Base-by-base conservation (phyloP, 1,284 basidiomycete genomes). In the Ganoderma leucocontextum region DNA sequence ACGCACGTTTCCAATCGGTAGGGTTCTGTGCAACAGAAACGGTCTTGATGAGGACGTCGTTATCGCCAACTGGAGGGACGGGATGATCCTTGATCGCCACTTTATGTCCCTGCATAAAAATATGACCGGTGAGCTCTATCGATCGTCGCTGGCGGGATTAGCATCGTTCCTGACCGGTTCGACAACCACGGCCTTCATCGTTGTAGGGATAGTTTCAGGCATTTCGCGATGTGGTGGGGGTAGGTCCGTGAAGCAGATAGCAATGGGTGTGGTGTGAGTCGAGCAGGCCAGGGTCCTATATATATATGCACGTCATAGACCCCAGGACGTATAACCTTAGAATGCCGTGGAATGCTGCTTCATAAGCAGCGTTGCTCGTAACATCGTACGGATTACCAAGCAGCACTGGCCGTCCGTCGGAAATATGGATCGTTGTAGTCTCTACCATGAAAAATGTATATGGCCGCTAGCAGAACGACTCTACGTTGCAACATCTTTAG, bases 1-100 rank as follows among this genome's bases (percentile, higher is more conserved):
- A 68, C 76, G 36, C 47, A 78, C 76, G 72, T 42, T 77, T 74
- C 72, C 74, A 78, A 60, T 78, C 77, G 17, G 77, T 77, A 4
- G 77, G 77, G 62, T 78, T 78, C 69, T 75, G 76, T 13, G 77
- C 75, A 41, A 76, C 49, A 0, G 76, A 74, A 22, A 73, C 70
- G 29, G 65, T 75, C 64, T 74, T 73, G 55, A 78, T 66, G 49
- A 78, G 75, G 58, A 78, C 58, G 55, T 78, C 76, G 52, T 77
- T 66, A 47, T 75, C 74, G 36, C 65, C 73, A 35, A 77, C 59
- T 1, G 63, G 33, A 12, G 77, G 76, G 1, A 78, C 74, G 3
- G 74, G 75, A 22, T 73, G 69, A 33, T 76, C 75, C 60, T 76
- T 63, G 29, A 77, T 60, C 7, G 66, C 66, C 29, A 72, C 68